These are phyloP conservation scores for Brassica incana DNA, from an alignment of 345 rosid species.

Conservation along the genomic window DNA sequence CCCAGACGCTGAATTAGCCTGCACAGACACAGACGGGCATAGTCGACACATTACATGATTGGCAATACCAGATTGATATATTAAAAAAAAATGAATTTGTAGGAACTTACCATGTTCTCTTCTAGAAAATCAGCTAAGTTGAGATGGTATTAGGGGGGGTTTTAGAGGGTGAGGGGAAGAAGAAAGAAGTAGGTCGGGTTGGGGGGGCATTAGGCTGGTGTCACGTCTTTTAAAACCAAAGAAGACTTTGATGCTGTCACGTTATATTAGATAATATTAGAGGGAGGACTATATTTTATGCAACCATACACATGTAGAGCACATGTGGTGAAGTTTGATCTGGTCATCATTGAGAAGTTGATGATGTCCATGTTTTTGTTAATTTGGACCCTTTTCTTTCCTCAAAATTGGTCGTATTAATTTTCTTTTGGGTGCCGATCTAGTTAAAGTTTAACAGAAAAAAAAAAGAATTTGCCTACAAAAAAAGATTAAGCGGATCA, in stretches of 20 bases:
- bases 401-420: background rate
- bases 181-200: constrained; percentile 26
- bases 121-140: constrained; percentile 9
- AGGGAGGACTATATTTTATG: constrained; percentile 6
- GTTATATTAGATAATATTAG: constrained; percentile 31
- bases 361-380: constrained; percentile 38
- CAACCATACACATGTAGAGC: constrained; percentile 22
- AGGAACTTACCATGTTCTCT: constrained; percentile 33
- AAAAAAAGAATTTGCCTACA: background rate
- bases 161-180: constrained; percentile 26
- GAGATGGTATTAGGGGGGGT: constrained; percentile 13
- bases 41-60: background rate
- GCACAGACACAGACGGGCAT: constrained; percentile 3
- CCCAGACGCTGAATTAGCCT: constrained; percentile 76
- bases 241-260: constrained; percentile 40
- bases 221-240: constrained; percentile 39
- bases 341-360: constrained; percentile 30
- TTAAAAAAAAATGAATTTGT: background rate
- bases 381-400: constrained; percentile 21
- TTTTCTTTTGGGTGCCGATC: background rate
- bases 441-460: background rate
- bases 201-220: constrained; percentile 40
- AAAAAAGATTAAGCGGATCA: background rate
- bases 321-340: constrained; percentile 34
- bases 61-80: background rate